These are phyloP conservation scores for Fusarium piperis DNA, from an alignment of 2,329 filamentous ascomycete species.

Conservation along the genomic window DNA sequence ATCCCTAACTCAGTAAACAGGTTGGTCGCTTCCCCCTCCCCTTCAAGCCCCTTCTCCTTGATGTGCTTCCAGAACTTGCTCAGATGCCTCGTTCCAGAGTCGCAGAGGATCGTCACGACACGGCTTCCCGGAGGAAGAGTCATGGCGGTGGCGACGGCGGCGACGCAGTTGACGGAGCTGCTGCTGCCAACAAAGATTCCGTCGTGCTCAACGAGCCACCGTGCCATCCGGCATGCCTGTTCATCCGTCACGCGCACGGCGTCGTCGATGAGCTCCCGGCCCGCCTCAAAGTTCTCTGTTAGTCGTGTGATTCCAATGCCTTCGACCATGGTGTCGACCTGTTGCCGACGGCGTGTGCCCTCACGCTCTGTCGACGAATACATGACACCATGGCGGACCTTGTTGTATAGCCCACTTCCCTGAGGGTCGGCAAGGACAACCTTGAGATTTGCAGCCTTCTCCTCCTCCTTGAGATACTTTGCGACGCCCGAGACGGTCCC, in stretches of 20 bases:
- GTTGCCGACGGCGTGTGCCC: constrained; percentile 86
- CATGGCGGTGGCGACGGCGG: constrained; percentile 75
- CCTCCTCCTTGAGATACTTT: constrained; percentile 78
- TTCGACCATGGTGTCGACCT: constrained; percentile 96
- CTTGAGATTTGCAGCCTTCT: constrained; percentile 66
- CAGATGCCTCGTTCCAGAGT: constrained; percentile 82
- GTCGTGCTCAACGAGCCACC: constrained; percentile 94
- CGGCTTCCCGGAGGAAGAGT: constrained; percentile 68
- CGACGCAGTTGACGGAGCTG: constrained; percentile 95
- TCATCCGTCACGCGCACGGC: constrained; percentile 88
- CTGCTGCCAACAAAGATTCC: constrained; percentile 95
- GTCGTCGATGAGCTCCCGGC: constrained; percentile 86
- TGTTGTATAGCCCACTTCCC: constrained; percentile 92
- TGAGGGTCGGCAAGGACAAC: constrained; percentile 93
- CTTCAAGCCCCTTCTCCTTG: constrained; percentile 72
- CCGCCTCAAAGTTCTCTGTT: constrained; percentile 92
- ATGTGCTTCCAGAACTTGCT: constrained; percentile 87
- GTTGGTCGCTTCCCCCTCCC: constrained; percentile 53
- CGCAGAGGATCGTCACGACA: constrained; percentile 86
- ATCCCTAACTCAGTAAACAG: constrained; percentile 63
- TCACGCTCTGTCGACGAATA: constrained; percentile 90
- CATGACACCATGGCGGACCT: constrained; percentile 93
- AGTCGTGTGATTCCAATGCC: constrained; percentile 94
- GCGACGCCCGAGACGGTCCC: constrained; percentile 92
- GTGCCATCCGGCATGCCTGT: constrained; percentile 92